Percentiles rank a stretch among this genome's conserved stretches.
phyloP scores from a whole-genome alignment of 2,329 filamentous ascomycete genomes.

The Aciculosporium take region DNA sequence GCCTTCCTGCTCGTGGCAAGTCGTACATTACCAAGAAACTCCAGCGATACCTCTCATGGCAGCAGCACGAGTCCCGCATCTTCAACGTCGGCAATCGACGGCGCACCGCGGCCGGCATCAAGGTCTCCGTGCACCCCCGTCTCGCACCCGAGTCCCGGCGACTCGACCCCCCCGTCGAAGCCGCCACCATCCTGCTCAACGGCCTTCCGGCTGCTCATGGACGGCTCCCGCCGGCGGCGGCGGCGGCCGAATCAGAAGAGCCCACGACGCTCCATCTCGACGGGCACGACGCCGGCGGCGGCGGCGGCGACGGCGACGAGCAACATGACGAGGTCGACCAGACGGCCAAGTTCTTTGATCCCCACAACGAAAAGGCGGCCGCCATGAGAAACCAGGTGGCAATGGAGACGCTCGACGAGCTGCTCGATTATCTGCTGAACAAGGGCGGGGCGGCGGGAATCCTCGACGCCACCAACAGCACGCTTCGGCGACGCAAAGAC shows the following conservation, averaged over 20 bases:
- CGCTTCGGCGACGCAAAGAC: conserved; percentile 66
- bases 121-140: conserved; percentile 20
- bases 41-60: conserved; percentile 87
- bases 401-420: conserved; percentile 79
- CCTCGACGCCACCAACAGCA: conserved; percentile 95
- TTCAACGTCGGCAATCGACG: conserved; percentile 95
- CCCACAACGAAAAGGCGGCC: conserved; percentile 67
- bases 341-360: conserved; percentile 87
- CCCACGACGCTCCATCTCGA: conserved; percentile 25
- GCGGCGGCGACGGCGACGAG: conserved; percentile 13
- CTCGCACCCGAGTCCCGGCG: conserved; percentile 20
- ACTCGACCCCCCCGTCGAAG: conserved; percentile 33
- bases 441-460: conserved; percentile 83
- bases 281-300: too few species aligned
- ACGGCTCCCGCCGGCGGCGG: conserved; percentile 13
- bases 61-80: conserved; percentile 88
- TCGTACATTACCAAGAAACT: conserved; percentile 99
- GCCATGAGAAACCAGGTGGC: conserved; percentile 83
- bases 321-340: conserved; percentile 54
- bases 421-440: conserved; percentile 75
- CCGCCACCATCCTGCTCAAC: conserved; percentile 44
- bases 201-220: conserved; percentile 26
- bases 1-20: conserved; percentile 85
- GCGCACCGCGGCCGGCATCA: conserved; percentile 57
- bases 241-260: conserved; percentile 19